Evolutionary conservation across 306 rosid genomes (phyloP), one percentile per base, ranked within the genome.

Genomic region (Carpinus fangiana): DNA sequence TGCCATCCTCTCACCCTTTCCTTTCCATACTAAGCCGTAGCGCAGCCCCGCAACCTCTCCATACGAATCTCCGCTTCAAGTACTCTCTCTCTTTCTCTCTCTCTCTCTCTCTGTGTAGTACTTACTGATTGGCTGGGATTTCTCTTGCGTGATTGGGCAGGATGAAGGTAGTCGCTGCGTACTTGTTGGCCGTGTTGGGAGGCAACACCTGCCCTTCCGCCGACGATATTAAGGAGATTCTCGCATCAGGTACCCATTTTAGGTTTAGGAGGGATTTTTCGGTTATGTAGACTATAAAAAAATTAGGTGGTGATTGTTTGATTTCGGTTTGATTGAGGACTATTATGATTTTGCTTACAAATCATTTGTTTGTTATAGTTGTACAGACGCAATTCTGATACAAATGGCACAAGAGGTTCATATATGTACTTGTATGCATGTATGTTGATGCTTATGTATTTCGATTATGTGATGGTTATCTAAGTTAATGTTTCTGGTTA

Each of bases 151-250:
- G n/a, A 20, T 60, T 69, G 55, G 10, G 76, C 88, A 91, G 92
- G 82, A 91, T 90, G 97, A 91, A 91, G 94, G 81, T 91, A 5
- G 68, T 91, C 73, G 91, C 90, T 2, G 91, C 97, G 0, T 91
- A 89, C 72, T 87, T 90, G 88, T 76, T 91, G 36, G 92, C 97
- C 34, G 92, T 91, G 12, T 90, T 91, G 89, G 97, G 97, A 56
- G 97, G 97, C 47, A 91, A 89, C 78, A 28, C 82, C 13, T 0
- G 65, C 76, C 97, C 97, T 47, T 61, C 86, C 17, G 67, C 94
- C 12, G 81, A 10, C 8, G 90, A 91, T 73, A 46, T 91, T 81
- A 90, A 88, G 77, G 1, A 46, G n/a, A 90, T 91, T 41, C 94
- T 91, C 1, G 46, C 61, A 31, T 79, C 94, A 72, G 94, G 97